These are phyloP conservation scores for Ganoderma boninense DNA, from an alignment of 1,284 basidiomycete genomes.

Conservation along the genomic window DNA sequence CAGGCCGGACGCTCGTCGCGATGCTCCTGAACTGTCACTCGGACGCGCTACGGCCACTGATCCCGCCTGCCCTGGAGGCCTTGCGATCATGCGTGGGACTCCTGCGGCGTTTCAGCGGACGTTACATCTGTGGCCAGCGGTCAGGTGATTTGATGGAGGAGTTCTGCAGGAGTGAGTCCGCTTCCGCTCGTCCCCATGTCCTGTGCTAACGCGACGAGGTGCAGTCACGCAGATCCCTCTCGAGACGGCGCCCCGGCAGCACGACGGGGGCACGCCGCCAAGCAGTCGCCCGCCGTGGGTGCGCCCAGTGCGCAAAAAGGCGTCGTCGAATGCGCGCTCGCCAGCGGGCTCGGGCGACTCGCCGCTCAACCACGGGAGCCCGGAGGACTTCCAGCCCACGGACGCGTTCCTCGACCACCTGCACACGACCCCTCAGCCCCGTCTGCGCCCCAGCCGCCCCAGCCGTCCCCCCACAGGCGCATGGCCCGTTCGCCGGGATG, in stretches of 20 bases:
- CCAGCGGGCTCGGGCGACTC: conserved; percentile 54
- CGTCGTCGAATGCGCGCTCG: conserved; percentile 52
- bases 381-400: conserved; percentile 68
- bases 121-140: conserved; percentile 86
- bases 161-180: conserved; percentile 83
- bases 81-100: conserved; percentile 86
- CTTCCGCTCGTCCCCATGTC: neutral
- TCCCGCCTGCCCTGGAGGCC: conserved; percentile 83
- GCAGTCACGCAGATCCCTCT: conserved; percentile 89
- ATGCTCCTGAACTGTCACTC: conserved; percentile 83
- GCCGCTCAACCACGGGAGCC: conserved; percentile 65
- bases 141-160: conserved; percentile 93
- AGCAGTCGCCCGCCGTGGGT: conserved; percentile 82
- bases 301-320: conserved; percentile 84
- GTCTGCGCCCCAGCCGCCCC: conserved; percentile 19
- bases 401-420: conserved; percentile 63
- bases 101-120: conserved; percentile 79
- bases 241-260: conserved; percentile 58
- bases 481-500: conserved; percentile 37
- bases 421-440: conserved; percentile 32
- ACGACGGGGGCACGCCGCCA: conserved; percentile 50
- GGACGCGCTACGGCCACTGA: conserved; percentile 73
- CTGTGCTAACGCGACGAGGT: neutral
- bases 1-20: conserved; percentile 88
- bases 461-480: neutral